Evolutionary conservation across 208 protist species (phyloP).

Genomic region (Trypanosoma grayi): DNA sequence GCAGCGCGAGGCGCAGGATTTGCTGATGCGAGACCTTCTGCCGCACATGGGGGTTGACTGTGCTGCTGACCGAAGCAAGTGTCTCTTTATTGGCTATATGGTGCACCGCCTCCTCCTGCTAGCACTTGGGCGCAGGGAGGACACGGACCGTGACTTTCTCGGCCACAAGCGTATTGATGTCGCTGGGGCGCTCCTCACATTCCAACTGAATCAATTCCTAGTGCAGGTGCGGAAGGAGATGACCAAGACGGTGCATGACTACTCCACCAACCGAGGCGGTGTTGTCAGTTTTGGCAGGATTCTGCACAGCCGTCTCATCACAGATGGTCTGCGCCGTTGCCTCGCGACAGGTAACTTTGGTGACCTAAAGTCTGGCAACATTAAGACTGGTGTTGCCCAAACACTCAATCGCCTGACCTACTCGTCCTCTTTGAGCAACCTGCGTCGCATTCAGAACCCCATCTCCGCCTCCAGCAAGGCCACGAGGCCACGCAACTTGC

Average conservation of each 20-base stretch:
- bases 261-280: constrained; percentile 48
- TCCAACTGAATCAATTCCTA: constrained; percentile 41
- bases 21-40: constrained; percentile 91
- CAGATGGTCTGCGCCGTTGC: constrained; percentile 89
- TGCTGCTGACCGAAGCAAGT: constrained; percentile 80
- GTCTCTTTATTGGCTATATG: constrained; percentile 90
- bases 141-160: constrained; percentile 95
- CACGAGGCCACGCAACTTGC: constrained; percentile 93
- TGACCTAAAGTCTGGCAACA: constrained; percentile 31
- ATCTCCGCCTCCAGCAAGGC: constrained; percentile 91
- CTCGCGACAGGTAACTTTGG: constrained; percentile 99
- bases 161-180: constrained; percentile 96
- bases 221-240: constrained; percentile 49
- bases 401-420: constrained; percentile 97
- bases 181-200: constrained; percentile 87
- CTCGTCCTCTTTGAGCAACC: constrained; percentile 97
- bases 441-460: constrained; percentile 98
- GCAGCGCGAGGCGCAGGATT: constrained; percentile 91
- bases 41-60: constrained; percentile 87
- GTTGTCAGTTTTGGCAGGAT: constrained; percentile 51
- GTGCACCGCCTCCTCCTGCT: constrained; percentile 80
- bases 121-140: constrained; percentile 65
- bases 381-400: constrained; percentile 86
- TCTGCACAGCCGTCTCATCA: constrained; percentile 41
- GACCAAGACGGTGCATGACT: constrained; percentile 33